Percentiles rank a stretch among this genome's conserved stretches.
phyloP scores from a whole-genome alignment of 371 early-diverging fungal species.

The Caulochytrium protostelioides region DNA sequence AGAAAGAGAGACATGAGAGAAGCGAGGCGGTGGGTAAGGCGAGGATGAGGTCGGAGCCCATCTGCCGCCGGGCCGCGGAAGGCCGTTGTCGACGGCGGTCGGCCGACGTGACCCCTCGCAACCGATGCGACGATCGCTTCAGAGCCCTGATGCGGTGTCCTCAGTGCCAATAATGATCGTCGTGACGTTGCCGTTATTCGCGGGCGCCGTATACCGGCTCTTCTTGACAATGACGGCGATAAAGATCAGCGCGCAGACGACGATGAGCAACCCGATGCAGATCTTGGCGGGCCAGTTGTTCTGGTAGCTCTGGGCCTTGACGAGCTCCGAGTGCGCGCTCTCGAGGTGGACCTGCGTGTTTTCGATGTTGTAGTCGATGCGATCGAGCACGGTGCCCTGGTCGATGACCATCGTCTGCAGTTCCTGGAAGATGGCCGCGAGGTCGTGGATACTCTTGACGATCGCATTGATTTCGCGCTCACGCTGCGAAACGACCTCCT shows the following conservation, averaged over 20 bases:
- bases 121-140: no score
- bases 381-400: conserved; percentile 87
- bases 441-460: conserved; percentile 65
- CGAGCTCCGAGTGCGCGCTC: conserved; percentile 60
- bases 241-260: conserved; percentile 13
- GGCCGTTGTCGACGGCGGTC: no score
- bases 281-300: conserved; percentile 11
- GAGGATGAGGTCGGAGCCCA: no score
- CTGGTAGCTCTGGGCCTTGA: conserved; percentile 18
- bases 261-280: conserved; percentile 10
- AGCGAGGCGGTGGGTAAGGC: no score
- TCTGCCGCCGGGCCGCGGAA: no score
- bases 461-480: conserved; percentile 81
- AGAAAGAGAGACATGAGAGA: no score
- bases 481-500: conserved; percentile 48
- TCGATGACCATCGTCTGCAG: conserved; percentile 85
- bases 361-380: conserved; percentile 93
- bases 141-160: no score
- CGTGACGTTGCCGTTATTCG: no score
- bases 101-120: no score
- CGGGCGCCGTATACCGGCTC: no score
- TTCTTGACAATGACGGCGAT: conserved; percentile 8
- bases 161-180: no score
- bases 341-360: conserved; percentile 52
- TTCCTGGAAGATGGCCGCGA: conserved; percentile 79